A percentile compares a stretch with the other conserved stretches of the same genome.
phyloP scores from a whole-genome alignment of 148 eudicot species.

The Amaranthus palmeri region DNA sequence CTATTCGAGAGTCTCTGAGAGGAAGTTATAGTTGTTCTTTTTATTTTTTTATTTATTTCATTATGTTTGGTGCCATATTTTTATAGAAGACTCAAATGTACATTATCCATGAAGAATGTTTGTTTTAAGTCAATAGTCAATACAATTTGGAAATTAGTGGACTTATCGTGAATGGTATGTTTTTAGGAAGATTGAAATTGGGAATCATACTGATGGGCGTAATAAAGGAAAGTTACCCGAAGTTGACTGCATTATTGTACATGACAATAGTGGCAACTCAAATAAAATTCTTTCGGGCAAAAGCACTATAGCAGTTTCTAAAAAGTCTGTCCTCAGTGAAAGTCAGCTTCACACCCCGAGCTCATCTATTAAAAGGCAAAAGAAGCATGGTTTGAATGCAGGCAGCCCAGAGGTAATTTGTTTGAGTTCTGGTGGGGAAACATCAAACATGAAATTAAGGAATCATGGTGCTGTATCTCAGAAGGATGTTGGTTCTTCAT shows the following conservation, averaged over 20 bases:
- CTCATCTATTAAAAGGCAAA: constrained; percentile 39
- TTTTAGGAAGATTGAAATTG: constrained; percentile 15
- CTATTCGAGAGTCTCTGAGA: background rate
- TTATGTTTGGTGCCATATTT: background rate
- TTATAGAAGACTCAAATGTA: background rate
- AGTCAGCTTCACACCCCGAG: constrained; percentile 13
- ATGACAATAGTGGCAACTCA: constrained; percentile 1
- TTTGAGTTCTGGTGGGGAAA: constrained; percentile 40
- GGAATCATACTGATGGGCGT: constrained; percentile 6
- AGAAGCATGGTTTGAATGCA: constrained; percentile 37
- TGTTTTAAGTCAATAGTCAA: background rate
- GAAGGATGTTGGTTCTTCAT: constrained; percentile 26
- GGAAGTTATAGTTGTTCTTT: background rate
- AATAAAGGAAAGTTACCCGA: constrained; percentile 9
- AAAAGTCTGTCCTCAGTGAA: constrained; percentile 17
- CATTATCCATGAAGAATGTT: background rate
- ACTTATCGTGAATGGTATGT: constrained; percentile 1
- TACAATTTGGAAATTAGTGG: background rate
- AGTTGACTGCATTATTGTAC: constrained; percentile 1
- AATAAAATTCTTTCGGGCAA: constrained; percentile 9
- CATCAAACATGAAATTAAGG: constrained; percentile 33
- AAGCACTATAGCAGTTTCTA: constrained; percentile 13
- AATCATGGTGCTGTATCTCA: constrained; percentile 21
- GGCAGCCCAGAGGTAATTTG: constrained; percentile 34
- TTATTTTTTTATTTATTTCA: background rate